Evolutionary conservation across 306 rosid species (phyloP), one percentile per base, ranked within the genome.

Genomic region (Gastrolobium villosum): DNA sequence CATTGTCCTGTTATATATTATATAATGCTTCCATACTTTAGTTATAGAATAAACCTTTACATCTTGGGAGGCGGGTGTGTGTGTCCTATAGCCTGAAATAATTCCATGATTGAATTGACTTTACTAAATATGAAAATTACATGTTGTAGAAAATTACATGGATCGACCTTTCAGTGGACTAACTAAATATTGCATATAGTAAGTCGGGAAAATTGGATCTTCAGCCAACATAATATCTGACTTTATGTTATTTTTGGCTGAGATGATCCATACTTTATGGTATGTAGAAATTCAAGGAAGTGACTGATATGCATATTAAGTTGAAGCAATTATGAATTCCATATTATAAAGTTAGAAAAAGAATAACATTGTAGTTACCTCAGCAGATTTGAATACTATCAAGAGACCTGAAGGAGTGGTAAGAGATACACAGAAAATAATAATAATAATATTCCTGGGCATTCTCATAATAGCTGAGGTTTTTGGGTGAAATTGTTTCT

Each of bases 31-130:
- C 13, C 62, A 4, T 48, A 54, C 7, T 37, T 44, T 54, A 31
- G 50, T 53, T 41, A 44, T 61, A 59, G 54, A 56, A 30, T 49
- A 39, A 15, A 57, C 20, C 28, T 73, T 26, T 72, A n/a, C n/a
- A n/a, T n/a, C n/a, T n/a, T n/a, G n/a, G n/a, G n/a, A n/a, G n/a
- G n/a, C n/a, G n/a, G n/a, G n/a, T n/a, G n/a, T n/a, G n/a, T n/a
- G n/a, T n/a, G n/a, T n/a, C n/a, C n/a, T 15, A 14, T 53, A 30
- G 61, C 34, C 10, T n/a, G 9, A 20, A 14, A 4, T 26, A 14
- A 4, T 26, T 67, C 35, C 52, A 9, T 9, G 3, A 30, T 48
- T 46, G 55, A 61, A 36, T 7, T 56, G 52, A 7, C 10, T 57
- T 35, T 43, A 41, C 30, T 7, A 0, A 40, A 40, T 72, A 74